phyloP scores from a whole-genome alignment of 2,329 filamentous ascomycete genomes.

The Ophiostoma piceae region DNA sequence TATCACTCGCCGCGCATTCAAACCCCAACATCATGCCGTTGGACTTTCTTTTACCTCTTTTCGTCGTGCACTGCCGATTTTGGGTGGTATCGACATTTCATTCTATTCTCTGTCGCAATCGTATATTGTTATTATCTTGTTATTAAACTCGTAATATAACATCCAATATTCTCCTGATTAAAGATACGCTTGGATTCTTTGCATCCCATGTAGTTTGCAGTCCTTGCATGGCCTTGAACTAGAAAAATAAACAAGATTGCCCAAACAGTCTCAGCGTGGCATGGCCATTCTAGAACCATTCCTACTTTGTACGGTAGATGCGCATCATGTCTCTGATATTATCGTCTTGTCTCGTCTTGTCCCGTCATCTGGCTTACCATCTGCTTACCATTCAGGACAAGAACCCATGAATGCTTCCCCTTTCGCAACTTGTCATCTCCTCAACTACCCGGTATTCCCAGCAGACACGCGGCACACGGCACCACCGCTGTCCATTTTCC shows the following conservation, averaged over 20 bases:
- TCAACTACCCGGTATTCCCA: not conserved
- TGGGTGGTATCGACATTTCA: not conserved
- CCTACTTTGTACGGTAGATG: not conserved
- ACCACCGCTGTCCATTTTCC: not conserved
- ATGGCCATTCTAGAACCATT: constrained; percentile 5
- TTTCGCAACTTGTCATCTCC: not conserved
- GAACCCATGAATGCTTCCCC: not conserved
- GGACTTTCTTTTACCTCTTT: not conserved
- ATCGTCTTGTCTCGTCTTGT: not conserved
- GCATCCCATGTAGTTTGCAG: no score
- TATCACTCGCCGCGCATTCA: not conserved
- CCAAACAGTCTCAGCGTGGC: not conserved
- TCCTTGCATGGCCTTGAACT: constrained; percentile 1
- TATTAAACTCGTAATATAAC: not conserved
- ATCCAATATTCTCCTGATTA: not conserved
- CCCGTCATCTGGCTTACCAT: not conserved
- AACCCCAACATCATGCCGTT: not conserved
- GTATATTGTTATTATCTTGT: not conserved
- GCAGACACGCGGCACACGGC: not conserved
- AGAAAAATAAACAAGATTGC: constrained; percentile 1
- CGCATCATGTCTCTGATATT: not conserved
- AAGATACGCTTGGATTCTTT: not conserved
- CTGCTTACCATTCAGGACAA: not conserved
- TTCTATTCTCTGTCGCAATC: not conserved
- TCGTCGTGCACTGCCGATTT: not conserved